These are phyloP conservation scores for Backusella tuberculispora DNA, from an alignment of 192 early-diverging fungal species.

Conservation along the genomic window DNA sequence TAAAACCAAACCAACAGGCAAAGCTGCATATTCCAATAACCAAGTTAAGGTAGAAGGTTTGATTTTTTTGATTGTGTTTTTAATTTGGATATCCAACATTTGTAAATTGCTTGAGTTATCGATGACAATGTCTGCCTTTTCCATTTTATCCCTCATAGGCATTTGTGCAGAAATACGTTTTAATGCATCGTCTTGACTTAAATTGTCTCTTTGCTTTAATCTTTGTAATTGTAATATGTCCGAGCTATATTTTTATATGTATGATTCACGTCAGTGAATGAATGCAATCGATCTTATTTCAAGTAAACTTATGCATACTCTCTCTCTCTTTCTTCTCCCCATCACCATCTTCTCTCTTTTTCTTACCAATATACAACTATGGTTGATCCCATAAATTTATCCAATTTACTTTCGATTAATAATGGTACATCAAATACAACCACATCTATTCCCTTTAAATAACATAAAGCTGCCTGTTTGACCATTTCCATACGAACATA, in stretches of 20 bases:
- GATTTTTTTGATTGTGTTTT: conserved; percentile 26
- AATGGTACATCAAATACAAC: conserved; percentile 94
- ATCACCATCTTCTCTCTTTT: too few relatives aligned
- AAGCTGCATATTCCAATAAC: conserved; percentile 37
- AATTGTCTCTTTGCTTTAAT: conserved; percentile 71
- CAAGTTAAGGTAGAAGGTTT: conserved; percentile 34
- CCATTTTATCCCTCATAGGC: conserved; percentile 76
- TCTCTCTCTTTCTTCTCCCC: not conserved
- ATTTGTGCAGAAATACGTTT: conserved; percentile 83
- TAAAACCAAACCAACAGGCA: conserved; percentile 27
- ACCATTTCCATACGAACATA: conserved; percentile 84
- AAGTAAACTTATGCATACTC: not conserved
- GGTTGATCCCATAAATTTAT: conserved; percentile 69
- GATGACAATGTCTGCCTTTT: conserved; percentile 80
- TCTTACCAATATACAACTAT: conserved; percentile 84
- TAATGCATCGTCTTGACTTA: conserved; percentile 66
- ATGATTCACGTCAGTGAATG: too few relatives aligned
- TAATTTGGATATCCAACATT: conserved; percentile 50
- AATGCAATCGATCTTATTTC: too few relatives aligned
- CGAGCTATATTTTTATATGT: conserved; percentile 54
- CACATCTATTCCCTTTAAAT: conserved; percentile 67
- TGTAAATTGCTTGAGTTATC: conserved; percentile 76
- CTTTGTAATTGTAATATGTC: conserved; percentile 73
- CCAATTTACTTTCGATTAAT: conserved; percentile 83
- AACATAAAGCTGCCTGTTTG: conserved; percentile 64